Conservation (phyloP, 2,329 filamentous ascomycete species). For the Talaromyces sp. region DNA sequence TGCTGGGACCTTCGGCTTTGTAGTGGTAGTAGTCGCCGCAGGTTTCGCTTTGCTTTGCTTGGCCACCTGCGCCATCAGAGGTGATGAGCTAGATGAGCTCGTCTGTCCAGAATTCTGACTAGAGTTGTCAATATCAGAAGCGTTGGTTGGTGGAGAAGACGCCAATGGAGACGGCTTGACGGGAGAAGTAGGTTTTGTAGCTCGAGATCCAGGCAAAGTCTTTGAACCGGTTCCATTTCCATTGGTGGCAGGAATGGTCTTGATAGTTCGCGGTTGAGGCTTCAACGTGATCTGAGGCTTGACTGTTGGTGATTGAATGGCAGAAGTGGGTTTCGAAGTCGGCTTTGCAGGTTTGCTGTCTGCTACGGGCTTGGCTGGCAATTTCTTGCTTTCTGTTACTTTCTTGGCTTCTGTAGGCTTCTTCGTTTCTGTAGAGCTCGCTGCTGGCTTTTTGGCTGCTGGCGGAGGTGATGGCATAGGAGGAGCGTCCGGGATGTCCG, state of each 20-base stretch:
- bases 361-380: constrained; percentile 11
- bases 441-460: constrained; percentile 14
- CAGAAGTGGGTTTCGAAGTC: constrained; percentile 9
- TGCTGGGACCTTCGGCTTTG: constrained; percentile 18
- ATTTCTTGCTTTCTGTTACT: constrained; percentile 16
- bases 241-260: constrained; percentile 22
- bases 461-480: constrained; percentile 9
- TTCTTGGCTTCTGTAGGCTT: constrained; percentile 17
- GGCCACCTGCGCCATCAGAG: constrained; percentile 40
- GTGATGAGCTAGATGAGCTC: constrained; percentile 45
- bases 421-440: constrained; percentile 19
- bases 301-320: constrained; percentile 11
- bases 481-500: constrained; percentile 38
- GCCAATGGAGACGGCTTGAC: constrained; percentile 61
- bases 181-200: constrained; percentile 49
- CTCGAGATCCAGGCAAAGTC: constrained; percentile 35
- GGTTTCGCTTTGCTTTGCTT: constrained; percentile 25
- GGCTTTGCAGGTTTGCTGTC: constrained; percentile 11
- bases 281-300: constrained; percentile 18
- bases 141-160: constrained; percentile 59
- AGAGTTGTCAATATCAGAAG: constrained; percentile 53
- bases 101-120: constrained; percentile 40
- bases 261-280: constrained; percentile 25
- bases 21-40: neutral
- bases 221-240: constrained; percentile 35